Evolutionary conservation across 2,329 filamentous ascomycete genomes (phyloP), one percentile per base, ranked within the genome.

Genomic region (Trematosphaeria pertusa): DNA sequence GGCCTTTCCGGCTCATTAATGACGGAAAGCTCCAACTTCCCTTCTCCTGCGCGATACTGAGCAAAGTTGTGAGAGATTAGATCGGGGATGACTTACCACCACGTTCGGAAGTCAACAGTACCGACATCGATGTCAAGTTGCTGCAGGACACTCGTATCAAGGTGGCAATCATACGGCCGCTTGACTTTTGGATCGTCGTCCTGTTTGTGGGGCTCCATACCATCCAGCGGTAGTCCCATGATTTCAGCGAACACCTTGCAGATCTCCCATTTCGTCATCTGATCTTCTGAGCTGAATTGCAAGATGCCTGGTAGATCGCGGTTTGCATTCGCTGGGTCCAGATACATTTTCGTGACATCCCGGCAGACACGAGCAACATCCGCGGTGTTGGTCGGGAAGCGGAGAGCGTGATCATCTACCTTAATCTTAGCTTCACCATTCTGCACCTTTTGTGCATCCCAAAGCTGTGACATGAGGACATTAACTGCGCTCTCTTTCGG

Each of bases 221-320:
- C 81, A 36, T 84, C 82, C 15, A 87, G 77, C 9, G 87, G 81
- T 44, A 95, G 67, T 0, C 87, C 89, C 80, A 95, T 85, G 48
- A 96, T 89, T 48, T 91, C 85, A 3, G 85, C 87, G 64, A 96
- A 86, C 8, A 81, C 75, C 73, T 89, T 76, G 69, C 89, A 92
- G 45, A 97, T 96, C 70, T 93, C 86, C 70, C 92, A 95, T 75
- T 96, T 96, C 0, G 91, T 96, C 78, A 87, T 88, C 56, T 80
- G 83, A 59, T 96, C 89, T 72, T 96, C 90, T 35, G 89, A 91
- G 3, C 87, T 89, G 73, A 96, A 96, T 43, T 97, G 91, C 14
- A 96, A 78, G 33, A 91, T 82, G 20, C 67, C 75, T 0, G 91
- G 91, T 30, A 96, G 73, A 12, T 75, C 65, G 9, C 78, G 74